Percentiles rank a stretch among this genome's conserved stretches.
Conservation (phyloP, 129 eudicot genomes). For the Tanacetum coccineum region DNA sequence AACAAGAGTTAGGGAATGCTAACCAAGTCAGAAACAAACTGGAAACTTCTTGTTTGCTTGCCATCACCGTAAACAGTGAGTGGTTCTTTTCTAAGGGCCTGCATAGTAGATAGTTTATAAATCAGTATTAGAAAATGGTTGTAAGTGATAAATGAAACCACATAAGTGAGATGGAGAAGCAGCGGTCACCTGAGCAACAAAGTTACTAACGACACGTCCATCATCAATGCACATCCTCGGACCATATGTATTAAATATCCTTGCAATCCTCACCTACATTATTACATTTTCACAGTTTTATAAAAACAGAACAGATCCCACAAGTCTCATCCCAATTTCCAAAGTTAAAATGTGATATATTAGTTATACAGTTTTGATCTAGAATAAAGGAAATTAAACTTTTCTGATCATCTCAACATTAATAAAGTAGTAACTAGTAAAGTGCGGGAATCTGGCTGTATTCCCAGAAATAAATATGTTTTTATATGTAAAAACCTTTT, state of each 20-base stretch:
- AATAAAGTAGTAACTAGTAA: no score
- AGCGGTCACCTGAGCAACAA: constrained; percentile 76
- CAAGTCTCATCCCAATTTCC: no score
- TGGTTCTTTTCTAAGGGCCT: constrained; percentile 93
- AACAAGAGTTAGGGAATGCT: constrained; percentile 4
- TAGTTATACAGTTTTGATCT: no score
- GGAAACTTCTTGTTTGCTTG: constrained; percentile 95
- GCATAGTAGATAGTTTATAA: constrained; percentile 1
- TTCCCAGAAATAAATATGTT: no score
- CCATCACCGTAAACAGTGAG: constrained; percentile 95
- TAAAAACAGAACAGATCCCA: background rate
- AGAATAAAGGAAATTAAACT: no score
- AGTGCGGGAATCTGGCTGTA: no score
- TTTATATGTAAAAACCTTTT: no score
- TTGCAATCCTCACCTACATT: constrained; percentile 71
- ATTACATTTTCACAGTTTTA: background rate
- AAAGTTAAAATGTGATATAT: no score
- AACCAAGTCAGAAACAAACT: constrained; percentile 89
- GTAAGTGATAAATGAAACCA: background rate
- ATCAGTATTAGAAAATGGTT: background rate
- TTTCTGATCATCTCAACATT: no score
- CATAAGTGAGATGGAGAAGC: background rate
- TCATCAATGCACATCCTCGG: constrained; percentile 97
- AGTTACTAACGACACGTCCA: constrained; percentile 98
- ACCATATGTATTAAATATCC: constrained; percentile 96